Conservation (phyloP, 768 basidiomycete genomes). For the Serendipita sp. region DNA sequence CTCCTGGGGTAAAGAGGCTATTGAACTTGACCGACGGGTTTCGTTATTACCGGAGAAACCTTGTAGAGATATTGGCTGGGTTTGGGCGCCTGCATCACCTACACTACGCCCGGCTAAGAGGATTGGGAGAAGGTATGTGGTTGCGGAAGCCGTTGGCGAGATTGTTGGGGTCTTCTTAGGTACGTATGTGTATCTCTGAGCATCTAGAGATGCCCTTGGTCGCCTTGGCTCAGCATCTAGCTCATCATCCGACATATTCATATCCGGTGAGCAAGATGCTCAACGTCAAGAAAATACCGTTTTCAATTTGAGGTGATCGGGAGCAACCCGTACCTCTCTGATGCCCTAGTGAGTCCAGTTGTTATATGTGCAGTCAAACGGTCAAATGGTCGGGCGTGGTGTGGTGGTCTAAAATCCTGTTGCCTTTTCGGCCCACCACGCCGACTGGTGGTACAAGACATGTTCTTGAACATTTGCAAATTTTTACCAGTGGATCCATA, state of each 20-base stretch:
- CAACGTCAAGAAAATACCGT: no score
- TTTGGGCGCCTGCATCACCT: not conserved
- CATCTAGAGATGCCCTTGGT: not conserved
- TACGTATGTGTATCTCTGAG: not conserved
- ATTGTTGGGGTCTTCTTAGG: not conserved
- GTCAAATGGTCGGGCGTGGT: no score
- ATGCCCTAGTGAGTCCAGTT: no score
- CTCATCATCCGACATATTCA: not conserved
- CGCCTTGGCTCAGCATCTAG: not conserved
- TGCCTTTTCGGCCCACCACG: no score
- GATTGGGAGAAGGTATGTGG: not conserved
- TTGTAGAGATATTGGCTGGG: not conserved
- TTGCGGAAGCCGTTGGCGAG: not conserved
- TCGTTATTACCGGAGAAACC: not conserved
- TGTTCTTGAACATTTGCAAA: no score
- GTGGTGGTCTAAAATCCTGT: no score
- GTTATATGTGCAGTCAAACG: no score
- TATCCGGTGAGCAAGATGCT: not conserved
- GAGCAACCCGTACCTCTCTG: no score
- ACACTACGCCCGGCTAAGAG: not conserved
- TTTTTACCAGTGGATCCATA: no score
- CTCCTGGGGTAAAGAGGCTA: slow-evolving; percentile 4
- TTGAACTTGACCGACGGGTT: not conserved
- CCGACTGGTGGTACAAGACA: no score
- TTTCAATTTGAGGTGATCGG: no score